A percentile compares a stretch with the other conserved stretches of the same genome.
These are phyloP conservation scores for Epichloe hybrida DNA, from an alignment of 2,329 filamentous ascomycete genomes.

Conservation along the genomic window DNA sequence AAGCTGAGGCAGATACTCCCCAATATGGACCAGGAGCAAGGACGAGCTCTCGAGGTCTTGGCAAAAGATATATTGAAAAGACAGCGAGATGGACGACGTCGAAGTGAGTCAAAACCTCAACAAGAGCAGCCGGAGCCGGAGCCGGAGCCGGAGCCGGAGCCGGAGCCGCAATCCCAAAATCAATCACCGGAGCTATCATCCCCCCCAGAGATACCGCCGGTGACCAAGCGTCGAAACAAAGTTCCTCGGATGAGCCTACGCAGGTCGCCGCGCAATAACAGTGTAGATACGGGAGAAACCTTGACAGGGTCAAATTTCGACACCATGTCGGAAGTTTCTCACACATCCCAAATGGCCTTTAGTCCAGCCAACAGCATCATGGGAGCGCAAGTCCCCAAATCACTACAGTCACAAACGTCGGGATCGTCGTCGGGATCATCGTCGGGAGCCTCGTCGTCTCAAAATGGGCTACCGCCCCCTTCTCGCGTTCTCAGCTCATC, in stretches of 20 bases:
- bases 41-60: constrained; percentile 55
- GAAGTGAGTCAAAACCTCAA: constrained; percentile 28
- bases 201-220: not conserved
- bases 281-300: constrained; percentile 9
- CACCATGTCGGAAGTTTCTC: constrained; percentile 12
- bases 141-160: not conserved
- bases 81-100: constrained; percentile 51
- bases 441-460: constrained; percentile 8
- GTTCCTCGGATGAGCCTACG: constrained; percentile 7
- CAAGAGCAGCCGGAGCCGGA: not conserved
- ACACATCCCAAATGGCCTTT: constrained; percentile 13
- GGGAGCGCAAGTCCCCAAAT: constrained; percentile 10
- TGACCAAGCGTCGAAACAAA: not conserved
- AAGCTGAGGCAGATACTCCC: constrained; percentile 42
- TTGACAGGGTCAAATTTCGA: constrained; percentile 12
- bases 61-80: constrained; percentile 69
- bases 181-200: not conserved
- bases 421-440: too few relatives aligned
- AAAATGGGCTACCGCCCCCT: constrained; percentile 10
- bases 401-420: constrained; percentile 11
- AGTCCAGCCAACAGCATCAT: constrained; percentile 10
- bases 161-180: not conserved
- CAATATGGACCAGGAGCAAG: constrained; percentile 31
- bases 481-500: constrained; percentile 14
- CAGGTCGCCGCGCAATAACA: constrained; percentile 7